These are phyloP conservation scores for Rhodofomes roseus DNA, from an alignment of 1,284 basidiomycete species.

Conservation along the genomic window DNA sequence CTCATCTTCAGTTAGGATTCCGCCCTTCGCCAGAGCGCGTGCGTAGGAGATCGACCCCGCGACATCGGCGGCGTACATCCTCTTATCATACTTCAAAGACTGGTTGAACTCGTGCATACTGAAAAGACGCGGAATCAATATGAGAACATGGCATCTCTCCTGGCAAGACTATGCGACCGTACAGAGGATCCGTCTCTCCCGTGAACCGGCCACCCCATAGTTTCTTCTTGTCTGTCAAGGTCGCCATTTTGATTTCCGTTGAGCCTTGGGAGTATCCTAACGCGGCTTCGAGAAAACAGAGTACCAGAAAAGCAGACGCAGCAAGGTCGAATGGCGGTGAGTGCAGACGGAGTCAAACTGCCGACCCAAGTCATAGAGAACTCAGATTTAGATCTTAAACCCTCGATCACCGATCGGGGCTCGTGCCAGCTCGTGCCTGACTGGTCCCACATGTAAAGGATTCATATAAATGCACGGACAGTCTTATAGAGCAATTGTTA, in stretches of 20 bases:
- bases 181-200: slow-evolving; percentile 86
- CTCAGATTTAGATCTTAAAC: background rate
- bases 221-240: slow-evolving; percentile 72
- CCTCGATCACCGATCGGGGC: background rate
- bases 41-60: slow-evolving; percentile 95
- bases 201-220: slow-evolving; percentile 91
- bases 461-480: too few relatives aligned
- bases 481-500: too few relatives aligned
- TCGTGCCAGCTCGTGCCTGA: background rate
- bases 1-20: slow-evolving; percentile 79
- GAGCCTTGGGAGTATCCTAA: too few relatives aligned
- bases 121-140: too few relatives aligned
- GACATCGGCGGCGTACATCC: slow-evolving; percentile 92
- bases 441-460: too few relatives aligned
- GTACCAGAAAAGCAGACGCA: too few relatives aligned
- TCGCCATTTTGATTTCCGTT: slow-evolving; percentile 36
- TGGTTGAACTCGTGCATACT: slow-evolving; percentile 97
- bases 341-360: background rate
- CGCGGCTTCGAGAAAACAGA: too few relatives aligned
- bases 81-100: slow-evolving; percentile 90
- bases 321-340: background rate
- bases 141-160: background rate
- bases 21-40: slow-evolving; percentile 76
- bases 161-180: slow-evolving; percentile 23
- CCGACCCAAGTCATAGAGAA: background rate